Base-by-base conservation (phyloP, 495 filamentous ascomycete species). In the Symbiotaphrina buchneri region DNA sequence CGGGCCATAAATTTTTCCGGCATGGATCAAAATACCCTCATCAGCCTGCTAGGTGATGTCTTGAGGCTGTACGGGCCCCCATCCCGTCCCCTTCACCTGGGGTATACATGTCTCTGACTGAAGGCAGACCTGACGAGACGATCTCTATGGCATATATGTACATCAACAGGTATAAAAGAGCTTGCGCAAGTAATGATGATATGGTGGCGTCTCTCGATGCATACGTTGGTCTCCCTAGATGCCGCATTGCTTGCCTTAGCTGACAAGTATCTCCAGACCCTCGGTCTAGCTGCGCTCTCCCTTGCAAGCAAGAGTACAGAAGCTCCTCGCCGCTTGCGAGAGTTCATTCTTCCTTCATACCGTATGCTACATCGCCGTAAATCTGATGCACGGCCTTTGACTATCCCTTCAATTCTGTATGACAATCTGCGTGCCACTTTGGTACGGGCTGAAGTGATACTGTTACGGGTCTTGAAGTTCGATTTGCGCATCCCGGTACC, bases 71-170 rank as follows among this genome's bases (percentile, higher is more conserved):
- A n/a, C n/a, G n/a, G n/a, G n/a, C n/a, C n/a, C n/a, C n/a, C n/a
- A n/a, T n/a, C n/a, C n/a, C n/a, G n/a, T n/a, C n/a, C n/a, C n/a
- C n/a, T n/a, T n/a, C n/a, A n/a, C n/a, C n/a, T n/a, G n/a, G n/a
- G n/a, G n/a, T n/a, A n/a, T n/a, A n/a, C n/a, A n/a, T n/a, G n/a
- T n/a, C n/a, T n/a, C n/a, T n/a, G n/a, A n/a, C n/a, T n/a, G n/a
- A n/a, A n/a, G n/a, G 10, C 32, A 50, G 46, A 18, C 52, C 53
- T 5, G 41, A 51, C 18, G 53, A 58, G 42, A 45, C 51, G 6
- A 34, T 58, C 11, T 43, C 53, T 15, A 58, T 53, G 54, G 40
- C 51, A 21, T 58, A 52, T 31, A 42, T 55, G 32, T 58, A 58
- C 36, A 39, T 53, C n/a, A 45, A 58, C 37, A 49, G 46, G 41